Conservation (phyloP, 495 filamentous ascomycete genomes). For the Astrothelium subdiscretum region DNA sequence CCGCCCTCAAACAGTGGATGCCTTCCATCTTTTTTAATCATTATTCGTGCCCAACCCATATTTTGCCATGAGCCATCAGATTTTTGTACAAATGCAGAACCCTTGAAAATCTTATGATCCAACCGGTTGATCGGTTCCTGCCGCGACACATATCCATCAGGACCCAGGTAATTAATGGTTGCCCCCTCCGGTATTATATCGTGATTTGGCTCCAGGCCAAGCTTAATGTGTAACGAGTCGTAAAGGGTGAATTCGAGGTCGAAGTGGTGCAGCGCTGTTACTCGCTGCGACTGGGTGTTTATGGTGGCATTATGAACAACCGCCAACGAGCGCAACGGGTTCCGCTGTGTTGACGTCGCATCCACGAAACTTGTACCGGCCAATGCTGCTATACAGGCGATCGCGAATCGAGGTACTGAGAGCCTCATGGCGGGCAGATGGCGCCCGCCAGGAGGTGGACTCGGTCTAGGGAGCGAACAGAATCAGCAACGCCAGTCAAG, state of each 20-base stretch:
- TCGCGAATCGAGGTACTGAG: neutral
- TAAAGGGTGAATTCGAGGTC: constrained; percentile 71
- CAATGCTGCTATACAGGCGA: neutral
- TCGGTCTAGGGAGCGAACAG: neutral
- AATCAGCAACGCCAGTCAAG: neutral
- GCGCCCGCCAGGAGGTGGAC: neutral
- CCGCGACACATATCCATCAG: constrained; percentile 50
- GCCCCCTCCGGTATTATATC: constrained; percentile 75
- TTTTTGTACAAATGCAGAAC: constrained; percentile 50
- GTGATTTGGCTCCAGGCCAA: constrained; percentile 82
- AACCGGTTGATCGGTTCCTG: constrained; percentile 55
- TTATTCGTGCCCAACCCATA: constrained; percentile 77
- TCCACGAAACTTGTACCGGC: neutral
- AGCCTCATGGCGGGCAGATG: neutral
- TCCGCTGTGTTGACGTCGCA: constrained; percentile 65
- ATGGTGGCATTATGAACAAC: constrained; percentile 65
- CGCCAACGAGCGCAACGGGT: constrained; percentile 63
- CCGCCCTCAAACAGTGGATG: constrained; percentile 82
- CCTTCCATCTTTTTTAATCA: constrained; percentile 61
- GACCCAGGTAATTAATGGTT: constrained; percentile 54
- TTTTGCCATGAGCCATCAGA: constrained; percentile 47
- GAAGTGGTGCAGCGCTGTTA: constrained; percentile 70
- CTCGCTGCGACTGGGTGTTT: constrained; percentile 63
- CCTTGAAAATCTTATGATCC: constrained; percentile 75
- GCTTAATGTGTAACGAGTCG: constrained; percentile 52